Evolutionary conservation across 2,329 filamentous ascomycete genomes (phyloP).

Genomic region (Diatrype stigma): DNA sequence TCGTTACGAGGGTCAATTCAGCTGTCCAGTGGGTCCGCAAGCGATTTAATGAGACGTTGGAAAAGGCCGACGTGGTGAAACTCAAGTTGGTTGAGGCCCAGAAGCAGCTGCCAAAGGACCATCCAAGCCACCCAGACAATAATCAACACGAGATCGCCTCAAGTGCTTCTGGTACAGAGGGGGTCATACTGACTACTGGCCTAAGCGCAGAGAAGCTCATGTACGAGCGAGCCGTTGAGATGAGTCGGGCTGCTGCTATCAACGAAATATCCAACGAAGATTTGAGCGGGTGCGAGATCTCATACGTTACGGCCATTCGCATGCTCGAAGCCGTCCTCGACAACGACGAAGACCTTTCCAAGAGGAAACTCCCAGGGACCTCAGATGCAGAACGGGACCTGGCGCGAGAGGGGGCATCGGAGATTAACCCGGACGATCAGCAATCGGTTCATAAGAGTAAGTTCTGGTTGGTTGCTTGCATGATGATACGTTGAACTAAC

Average conservation of each 20-base stretch:
- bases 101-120: constrained; percentile 74
- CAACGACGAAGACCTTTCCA: constrained; percentile 60
- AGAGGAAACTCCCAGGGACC: constrained; percentile 33
- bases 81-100: constrained; percentile 84
- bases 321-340: constrained; percentile 96
- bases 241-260: constrained; percentile 91
- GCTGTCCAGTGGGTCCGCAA: constrained; percentile 93
- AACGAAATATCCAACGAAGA: constrained; percentile 94
- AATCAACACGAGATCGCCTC: constrained; percentile 57
- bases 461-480: constrained; percentile 23
- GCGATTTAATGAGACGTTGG: constrained; percentile 94
- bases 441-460: constrained; percentile 69
- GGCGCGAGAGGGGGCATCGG: constrained; percentile 41
- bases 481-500: constrained; percentile 19
- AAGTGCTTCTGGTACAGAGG: constrained; percentile 64
- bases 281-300: constrained; percentile 80
- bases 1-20: constrained; percentile 74
- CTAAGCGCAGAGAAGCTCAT: constrained; percentile 95
- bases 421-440: constrained; percentile 65
- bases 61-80: constrained; percentile 94
- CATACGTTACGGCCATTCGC: constrained; percentile 86
- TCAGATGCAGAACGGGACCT: constrained; percentile 39
- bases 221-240: constrained; percentile 95
- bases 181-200: constrained; percentile 79
- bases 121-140: constrained; percentile 82